A percentile compares a stretch with the other conserved stretches of the same genome.
Evolutionary conservation across 305 asterid genomes (phyloP).

Genomic region (Rubia tinctorum): DNA sequence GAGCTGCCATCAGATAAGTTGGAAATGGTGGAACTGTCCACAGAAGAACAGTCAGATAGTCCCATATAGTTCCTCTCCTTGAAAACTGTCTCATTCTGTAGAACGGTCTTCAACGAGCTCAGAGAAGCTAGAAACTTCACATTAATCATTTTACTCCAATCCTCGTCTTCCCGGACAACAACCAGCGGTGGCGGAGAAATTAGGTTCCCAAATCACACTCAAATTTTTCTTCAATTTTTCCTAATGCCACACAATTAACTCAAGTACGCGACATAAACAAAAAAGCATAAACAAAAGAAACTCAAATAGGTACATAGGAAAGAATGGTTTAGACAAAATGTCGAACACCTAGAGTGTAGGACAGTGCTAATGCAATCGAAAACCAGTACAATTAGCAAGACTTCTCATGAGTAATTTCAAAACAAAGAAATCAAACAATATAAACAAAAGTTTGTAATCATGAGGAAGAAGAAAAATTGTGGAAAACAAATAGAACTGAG

Average conservation of each 20-base stretch:
- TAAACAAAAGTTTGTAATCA: too few species aligned
- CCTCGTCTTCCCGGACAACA: constrained; percentile 37
- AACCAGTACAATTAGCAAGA: too few species aligned
- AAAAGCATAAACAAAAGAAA: too few species aligned
- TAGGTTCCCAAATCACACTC: constrained; percentile 25
- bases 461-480: too few species aligned
- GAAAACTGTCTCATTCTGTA: constrained; percentile 36
- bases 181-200: constrained; percentile 54
- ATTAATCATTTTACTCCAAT: constrained; percentile 37
- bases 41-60: constrained; percentile 59
- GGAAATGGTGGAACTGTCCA: constrained; percentile 47
- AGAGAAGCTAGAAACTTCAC: constrained; percentile 39
- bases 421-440: too few species aligned
- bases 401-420: too few species aligned
- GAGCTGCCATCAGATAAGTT: constrained; percentile 27
- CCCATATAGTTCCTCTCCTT: constrained; percentile 71
- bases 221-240: constrained; percentile 2
- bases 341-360: too few species aligned
- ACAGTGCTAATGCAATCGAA: too few species aligned
- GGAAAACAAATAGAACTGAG: too few species aligned
- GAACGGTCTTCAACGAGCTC: constrained; percentile 34
- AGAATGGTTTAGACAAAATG: too few species aligned
- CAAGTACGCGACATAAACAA: too few species aligned
- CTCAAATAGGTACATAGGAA: too few species aligned
- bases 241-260: background rate